Conservation (phyloP, 2,329 filamentous ascomycete genomes). For the Amylocarpus encephaloides region DNA sequence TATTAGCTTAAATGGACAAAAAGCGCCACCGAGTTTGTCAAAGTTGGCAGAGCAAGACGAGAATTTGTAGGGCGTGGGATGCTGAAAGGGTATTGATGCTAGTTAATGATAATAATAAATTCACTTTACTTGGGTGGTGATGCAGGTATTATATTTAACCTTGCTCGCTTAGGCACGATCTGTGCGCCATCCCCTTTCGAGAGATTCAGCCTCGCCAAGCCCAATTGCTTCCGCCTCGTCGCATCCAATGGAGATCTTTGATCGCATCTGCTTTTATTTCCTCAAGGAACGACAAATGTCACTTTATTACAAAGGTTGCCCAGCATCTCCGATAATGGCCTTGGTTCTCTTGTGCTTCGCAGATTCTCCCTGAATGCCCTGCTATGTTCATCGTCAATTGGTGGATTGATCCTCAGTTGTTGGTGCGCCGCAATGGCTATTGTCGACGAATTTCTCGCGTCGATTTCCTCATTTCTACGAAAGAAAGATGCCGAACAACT, state of each 20-base stretch:
- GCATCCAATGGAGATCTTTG: not conserved
- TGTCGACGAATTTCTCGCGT: conserved; percentile 60
- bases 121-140: not conserved
- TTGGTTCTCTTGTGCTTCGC: not conserved
- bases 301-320: not conserved
- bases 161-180: not conserved
- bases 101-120: too few species aligned
- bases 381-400: not conserved
- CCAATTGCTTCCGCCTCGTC: not conserved
- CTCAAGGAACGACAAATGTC: not conserved
- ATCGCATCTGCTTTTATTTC: too few species aligned
- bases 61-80: too few species aligned
- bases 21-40: too few species aligned
- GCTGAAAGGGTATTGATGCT: too few species aligned
- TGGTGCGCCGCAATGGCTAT: conserved; percentile 45
- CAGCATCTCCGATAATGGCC: not conserved
- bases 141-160: too few species aligned
- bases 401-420: not conserved
- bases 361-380: not conserved
- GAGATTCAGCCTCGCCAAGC: not conserved
- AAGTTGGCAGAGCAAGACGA: too few species aligned
- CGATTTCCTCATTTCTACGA: conserved; percentile 56
- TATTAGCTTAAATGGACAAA: too few species aligned
- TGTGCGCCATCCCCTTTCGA: not conserved
- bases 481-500: conserved; percentile 59